Evolutionary conservation across 371 early-diverging fungal species (phyloP).

Genomic region (Dichotomocladium elegans): DNA sequence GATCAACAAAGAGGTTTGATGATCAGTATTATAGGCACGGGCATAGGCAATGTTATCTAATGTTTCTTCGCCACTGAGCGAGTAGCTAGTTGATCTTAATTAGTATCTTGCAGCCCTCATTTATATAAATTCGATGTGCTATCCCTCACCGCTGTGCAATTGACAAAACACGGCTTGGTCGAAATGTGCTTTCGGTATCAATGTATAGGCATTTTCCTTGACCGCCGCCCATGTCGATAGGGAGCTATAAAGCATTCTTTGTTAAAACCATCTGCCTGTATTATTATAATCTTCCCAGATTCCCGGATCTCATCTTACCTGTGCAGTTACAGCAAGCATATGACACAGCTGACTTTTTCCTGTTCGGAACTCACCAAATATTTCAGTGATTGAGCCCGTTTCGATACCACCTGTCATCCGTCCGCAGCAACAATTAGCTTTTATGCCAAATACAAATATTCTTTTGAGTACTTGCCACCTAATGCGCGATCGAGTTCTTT

Average conservation of each 20-base stretch:
- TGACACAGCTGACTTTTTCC: slow-evolving; percentile 99
- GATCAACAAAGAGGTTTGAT: slow-evolving; percentile 88
- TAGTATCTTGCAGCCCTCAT: no score
- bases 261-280: background rate
- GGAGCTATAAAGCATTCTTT: slow-evolving; percentile 56
- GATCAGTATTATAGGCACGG: slow-evolving; percentile 97
- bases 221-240: slow-evolving; percentile 85
- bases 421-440: no score
- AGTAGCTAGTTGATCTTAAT: slow-evolving; percentile 57
- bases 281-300: background rate
- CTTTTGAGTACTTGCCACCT: slow-evolving; percentile 57
- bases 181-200: slow-evolving; percentile 99
- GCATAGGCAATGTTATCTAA: slow-evolving; percentile 97
- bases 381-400: slow-evolving; percentile 98
- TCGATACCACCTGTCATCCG: slow-evolving; percentile 96
- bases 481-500: slow-evolving; percentile 94
- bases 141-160: slow-evolving; percentile 78
- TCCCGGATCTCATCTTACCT: slow-evolving; percentile 45
- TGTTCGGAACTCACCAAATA: slow-evolving; percentile 99
- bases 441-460: background rate
- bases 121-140: no score
- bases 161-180: slow-evolving; percentile 89
- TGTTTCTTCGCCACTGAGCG: slow-evolving; percentile 84
- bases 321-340: slow-evolving; percentile 97
- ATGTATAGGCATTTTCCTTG: slow-evolving; percentile 98